Conservation (phyloP, 1,139 yeast species). For the Hansenula lynferdii region DNA sequence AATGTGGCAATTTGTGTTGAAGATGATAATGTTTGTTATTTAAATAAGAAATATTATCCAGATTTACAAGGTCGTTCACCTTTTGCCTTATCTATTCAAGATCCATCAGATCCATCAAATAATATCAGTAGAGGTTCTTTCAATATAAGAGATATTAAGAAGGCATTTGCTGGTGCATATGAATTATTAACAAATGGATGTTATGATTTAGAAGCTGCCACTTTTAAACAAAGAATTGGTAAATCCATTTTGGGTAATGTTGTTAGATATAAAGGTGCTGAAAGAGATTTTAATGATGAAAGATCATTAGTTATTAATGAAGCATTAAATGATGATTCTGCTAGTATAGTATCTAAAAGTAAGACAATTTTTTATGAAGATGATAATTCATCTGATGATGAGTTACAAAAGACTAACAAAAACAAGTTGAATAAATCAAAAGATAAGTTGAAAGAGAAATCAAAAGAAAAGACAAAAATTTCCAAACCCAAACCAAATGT, state of each 20-base stretch:
- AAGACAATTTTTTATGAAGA: constrained; percentile 7
- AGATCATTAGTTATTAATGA: constrained; percentile 58
- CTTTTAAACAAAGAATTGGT: constrained; percentile 66
- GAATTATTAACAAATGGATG: constrained; percentile 74
- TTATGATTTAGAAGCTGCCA: constrained; percentile 48
- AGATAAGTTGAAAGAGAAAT: too few relatives aligned
- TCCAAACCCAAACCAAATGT: constrained; percentile 17
- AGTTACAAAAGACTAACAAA: too few relatives aligned
- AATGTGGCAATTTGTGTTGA: constrained; percentile 61
- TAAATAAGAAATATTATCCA: constrained; percentile 52
- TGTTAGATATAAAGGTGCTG: constrained; percentile 69
- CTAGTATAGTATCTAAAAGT: constrained; percentile 6
- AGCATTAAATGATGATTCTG: constrained; percentile 38
- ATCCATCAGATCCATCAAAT: constrained; percentile 79
- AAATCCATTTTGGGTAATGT: constrained; percentile 78
- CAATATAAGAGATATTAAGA: constrained; percentile 74
- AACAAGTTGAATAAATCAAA: too few relatives aligned
- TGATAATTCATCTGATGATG: constrained; percentile 9
- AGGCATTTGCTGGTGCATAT: constrained; percentile 90
- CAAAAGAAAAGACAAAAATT: background rate
- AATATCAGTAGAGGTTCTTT: constrained; percentile 86
- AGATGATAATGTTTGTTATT: constrained; percentile 49
- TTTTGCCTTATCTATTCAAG: constrained; percentile 77
- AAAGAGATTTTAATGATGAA: constrained; percentile 78
- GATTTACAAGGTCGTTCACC: constrained; percentile 52